These are phyloP conservation scores for Yamagishiella unicocca DNA, from an alignment of 139 green algal genomes.

Conservation along the genomic window DNA sequence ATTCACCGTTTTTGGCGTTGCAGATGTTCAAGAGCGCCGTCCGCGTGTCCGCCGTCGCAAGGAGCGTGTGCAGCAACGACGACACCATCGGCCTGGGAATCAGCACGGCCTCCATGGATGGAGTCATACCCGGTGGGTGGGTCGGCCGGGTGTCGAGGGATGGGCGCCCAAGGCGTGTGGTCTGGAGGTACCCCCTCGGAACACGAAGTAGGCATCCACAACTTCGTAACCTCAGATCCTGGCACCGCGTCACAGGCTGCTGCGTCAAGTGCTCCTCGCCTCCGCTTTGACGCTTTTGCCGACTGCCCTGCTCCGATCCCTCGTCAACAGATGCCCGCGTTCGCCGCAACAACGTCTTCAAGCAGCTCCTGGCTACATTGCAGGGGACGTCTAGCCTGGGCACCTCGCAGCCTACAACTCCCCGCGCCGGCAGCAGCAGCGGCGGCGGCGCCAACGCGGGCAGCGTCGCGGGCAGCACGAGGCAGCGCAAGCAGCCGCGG, in stretches of 20 bases:
- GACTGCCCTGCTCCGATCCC: too few relatives aligned
- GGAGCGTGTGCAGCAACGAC: slow-evolving; percentile 36
- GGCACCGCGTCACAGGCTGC: too few relatives aligned
- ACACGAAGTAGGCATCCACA: too few relatives aligned
- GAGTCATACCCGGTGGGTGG: not conserved
- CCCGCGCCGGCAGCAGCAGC: not conserved
- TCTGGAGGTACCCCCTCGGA: too few relatives aligned
- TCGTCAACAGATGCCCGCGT: not conserved
- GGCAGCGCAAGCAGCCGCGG: not conserved
- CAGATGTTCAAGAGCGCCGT: slow-evolving; percentile 31
- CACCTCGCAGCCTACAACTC: not conserved
- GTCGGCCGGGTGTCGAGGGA: too few relatives aligned
- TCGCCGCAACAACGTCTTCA: slow-evolving; percentile 27
- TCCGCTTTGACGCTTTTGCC: too few relatives aligned
- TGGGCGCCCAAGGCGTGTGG: too few relatives aligned
- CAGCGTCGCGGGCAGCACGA: not conserved
- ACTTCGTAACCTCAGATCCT: too few relatives aligned
- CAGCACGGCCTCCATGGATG: slow-evolving; percentile 24
- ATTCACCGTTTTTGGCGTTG: not conserved
- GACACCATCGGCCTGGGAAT: not conserved
- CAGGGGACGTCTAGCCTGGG: not conserved
- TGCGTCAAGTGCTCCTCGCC: too few relatives aligned
- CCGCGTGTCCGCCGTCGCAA: not conserved
- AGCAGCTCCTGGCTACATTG: slow-evolving; percentile 30
- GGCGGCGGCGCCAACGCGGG: not conserved